Conservation (phyloP, 2,329 filamentous ascomycete genomes). For the Westerdykella aurantiaca region DNA sequence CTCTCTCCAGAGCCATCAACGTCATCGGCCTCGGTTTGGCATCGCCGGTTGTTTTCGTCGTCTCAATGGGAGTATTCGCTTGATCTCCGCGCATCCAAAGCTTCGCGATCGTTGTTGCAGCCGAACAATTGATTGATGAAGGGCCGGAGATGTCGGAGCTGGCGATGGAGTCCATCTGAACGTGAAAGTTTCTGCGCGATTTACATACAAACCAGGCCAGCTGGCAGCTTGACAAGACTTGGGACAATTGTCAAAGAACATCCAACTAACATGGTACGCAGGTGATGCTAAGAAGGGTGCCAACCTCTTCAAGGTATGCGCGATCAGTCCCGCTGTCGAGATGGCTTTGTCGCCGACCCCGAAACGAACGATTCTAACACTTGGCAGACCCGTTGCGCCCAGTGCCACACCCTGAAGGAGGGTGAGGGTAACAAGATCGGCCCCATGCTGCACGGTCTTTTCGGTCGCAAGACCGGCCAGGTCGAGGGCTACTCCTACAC, state of each 20-base stretch:
- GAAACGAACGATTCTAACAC: slow-evolving; percentile 17
- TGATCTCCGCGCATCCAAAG: neutral
- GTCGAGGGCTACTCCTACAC: slow-evolving; percentile 95
- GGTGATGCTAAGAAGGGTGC: slow-evolving; percentile 95
- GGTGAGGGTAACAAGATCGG: slow-evolving; percentile 97
- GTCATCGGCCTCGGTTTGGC: slow-evolving; percentile 15
- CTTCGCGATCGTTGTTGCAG: slow-evolving; percentile 1
- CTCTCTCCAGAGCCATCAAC: slow-evolving; percentile 18
- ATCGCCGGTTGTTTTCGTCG: neutral
- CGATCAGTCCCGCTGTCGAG: neutral
- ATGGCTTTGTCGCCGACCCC: slow-evolving; percentile 1
- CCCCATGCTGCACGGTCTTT: slow-evolving; percentile 93
- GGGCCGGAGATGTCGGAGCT: slow-evolving; percentile 10
- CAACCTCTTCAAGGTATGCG: slow-evolving; percentile 82
- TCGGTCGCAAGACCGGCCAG: slow-evolving; percentile 89
- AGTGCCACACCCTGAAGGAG: slow-evolving; percentile 94
- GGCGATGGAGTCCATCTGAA: slow-evolving; percentile 9
- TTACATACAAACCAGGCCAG: too few relatives aligned
- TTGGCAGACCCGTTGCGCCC: slow-evolving; percentile 75
- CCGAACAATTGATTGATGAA: neutral
- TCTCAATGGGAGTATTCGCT: neutral
- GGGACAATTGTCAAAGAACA: neutral
- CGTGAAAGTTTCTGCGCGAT: too few relatives aligned
- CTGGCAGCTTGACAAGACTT: too few relatives aligned
- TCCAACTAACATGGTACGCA: slow-evolving; percentile 36